Conservation (phyloP, 768 basidiomycete species). For the Dentipellis sp. region DNA sequence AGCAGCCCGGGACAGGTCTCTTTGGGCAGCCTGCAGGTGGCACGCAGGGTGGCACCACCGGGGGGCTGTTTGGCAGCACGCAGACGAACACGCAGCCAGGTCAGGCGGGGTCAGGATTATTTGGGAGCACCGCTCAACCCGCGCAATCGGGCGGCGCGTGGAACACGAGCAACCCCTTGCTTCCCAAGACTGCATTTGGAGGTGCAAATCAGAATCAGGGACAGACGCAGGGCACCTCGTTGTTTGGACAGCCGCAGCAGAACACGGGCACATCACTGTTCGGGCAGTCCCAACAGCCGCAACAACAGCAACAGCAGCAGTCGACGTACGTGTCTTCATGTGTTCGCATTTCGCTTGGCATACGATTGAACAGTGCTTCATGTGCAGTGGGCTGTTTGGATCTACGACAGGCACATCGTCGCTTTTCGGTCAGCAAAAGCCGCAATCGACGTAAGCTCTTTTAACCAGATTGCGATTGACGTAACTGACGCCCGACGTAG, state of each 20-base stretch:
- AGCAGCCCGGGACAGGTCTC: background rate
- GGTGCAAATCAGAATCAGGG: background rate
- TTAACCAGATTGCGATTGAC: background rate
- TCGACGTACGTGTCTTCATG: background rate
- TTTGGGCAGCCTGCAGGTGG: background rate
- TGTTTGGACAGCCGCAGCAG: constrained; percentile 6
- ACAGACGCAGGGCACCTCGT: background rate
- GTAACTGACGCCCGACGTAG: background rate
- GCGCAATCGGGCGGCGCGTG: background rate
- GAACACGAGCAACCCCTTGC: constrained; percentile 10
- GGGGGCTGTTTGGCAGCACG: constrained; percentile 1
- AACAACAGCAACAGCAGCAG: constrained; percentile 17
- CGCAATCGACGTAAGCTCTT: background rate
- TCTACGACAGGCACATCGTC: constrained; percentile 6
- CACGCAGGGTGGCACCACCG: background rate
- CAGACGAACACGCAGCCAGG: background rate
- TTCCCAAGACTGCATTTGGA: constrained; percentile 11
- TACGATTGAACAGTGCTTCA: background rate
- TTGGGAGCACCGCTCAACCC: background rate
- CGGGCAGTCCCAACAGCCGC: constrained; percentile 10
- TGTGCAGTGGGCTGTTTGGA: constrained; percentile 26
- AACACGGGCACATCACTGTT: background rate
- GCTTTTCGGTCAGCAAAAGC: background rate
- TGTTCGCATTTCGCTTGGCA: too few species aligned
- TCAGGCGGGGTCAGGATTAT: background rate